Conservation (phyloP, 495 filamentous ascomycete genomes). For the Hypomontagnella monticulosa region DNA sequence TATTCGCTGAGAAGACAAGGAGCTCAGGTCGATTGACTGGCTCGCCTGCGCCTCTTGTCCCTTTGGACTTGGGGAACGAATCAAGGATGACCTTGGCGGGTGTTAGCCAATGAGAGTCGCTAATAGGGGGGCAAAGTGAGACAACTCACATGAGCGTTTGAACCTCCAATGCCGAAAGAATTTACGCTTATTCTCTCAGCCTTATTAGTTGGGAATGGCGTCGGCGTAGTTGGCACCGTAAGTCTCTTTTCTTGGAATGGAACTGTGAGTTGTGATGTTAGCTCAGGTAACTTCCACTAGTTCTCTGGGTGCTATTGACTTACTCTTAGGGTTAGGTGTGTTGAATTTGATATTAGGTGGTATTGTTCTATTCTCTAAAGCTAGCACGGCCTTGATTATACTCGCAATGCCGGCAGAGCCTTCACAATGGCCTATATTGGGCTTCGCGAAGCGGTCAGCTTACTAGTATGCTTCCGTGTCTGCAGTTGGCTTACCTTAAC, state of each 20-base stretch:
- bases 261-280: conserved; percentile 28
- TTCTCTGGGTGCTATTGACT: conserved; percentile 2
- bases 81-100: conserved; percentile 48
- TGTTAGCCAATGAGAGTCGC: neutral
- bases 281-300: neutral
- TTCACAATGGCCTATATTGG: conserved; percentile 63
- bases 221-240: conserved; percentile 36
- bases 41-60: neutral
- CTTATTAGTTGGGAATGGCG: conserved; percentile 33
- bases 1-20: conserved; percentile 39
- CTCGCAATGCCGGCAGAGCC: conserved; percentile 57
- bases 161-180: conserved; percentile 60
- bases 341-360: conserved; percentile 50
- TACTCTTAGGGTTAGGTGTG: conserved; percentile 44
- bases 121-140: neutral
- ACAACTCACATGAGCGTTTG: conserved; percentile 56
- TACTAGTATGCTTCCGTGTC: no score
- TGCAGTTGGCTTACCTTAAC: conserved; percentile 1
- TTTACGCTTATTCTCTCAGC: conserved; percentile 51
- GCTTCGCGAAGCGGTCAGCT: conserved; percentile 43
- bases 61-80: conserved; percentile 18
- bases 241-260: conserved; percentile 39
- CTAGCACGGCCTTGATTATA: conserved; percentile 61
- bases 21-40: conserved; percentile 26
- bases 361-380: conserved; percentile 57